Conservation (phyloP, 768 basidiomycete species). For the Cantharellus anzutake region DNA sequence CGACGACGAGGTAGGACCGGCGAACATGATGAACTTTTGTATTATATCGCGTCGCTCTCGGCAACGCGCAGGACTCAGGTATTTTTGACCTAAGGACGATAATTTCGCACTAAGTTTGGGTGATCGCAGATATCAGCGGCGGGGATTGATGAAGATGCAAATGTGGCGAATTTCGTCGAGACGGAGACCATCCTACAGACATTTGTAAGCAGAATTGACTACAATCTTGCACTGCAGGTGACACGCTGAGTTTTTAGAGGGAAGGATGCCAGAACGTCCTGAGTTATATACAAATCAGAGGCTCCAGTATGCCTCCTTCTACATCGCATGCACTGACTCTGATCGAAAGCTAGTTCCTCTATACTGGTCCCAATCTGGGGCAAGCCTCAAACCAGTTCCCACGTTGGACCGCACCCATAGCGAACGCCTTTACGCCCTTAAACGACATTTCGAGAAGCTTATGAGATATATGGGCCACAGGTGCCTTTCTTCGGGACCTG, state of each 20-base stretch:
- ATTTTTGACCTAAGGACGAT: slow-evolving; percentile 15
- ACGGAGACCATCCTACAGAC: slow-evolving; percentile 79
- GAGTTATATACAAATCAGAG: slow-evolving; percentile 78
- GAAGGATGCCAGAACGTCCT: slow-evolving; percentile 62
- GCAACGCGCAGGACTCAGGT: slow-evolving; percentile 81
- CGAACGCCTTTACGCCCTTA: slow-evolving; percentile 51
- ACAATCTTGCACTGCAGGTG: slow-evolving; percentile 1
- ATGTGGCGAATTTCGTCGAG: slow-evolving; percentile 93
- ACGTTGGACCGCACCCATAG: slow-evolving; percentile 54
- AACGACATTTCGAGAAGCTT: slow-evolving; percentile 52
- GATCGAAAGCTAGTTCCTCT: slow-evolving; percentile 44
- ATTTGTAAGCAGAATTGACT: slow-evolving; percentile 29
- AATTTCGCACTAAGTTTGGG: too few species aligned
- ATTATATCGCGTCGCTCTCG: slow-evolving; percentile 73
- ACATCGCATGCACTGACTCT: background rate
- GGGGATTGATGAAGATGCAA: slow-evolving; percentile 88
- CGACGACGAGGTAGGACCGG: background rate
- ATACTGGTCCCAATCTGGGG: slow-evolving; percentile 81
- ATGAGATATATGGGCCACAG: slow-evolving; percentile 45
- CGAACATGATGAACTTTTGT: slow-evolving; percentile 40
- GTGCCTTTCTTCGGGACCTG: slow-evolving; percentile 2
- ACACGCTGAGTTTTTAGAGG: slow-evolving; percentile 27
- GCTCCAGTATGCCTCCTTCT: slow-evolving; percentile 45
- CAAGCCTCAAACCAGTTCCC: slow-evolving; percentile 76
- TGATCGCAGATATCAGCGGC: slow-evolving; percentile 32